A percentile compares a stretch with the other conserved stretches of the same genome.
Conservation (phyloP, 1,284 basidiomycete genomes). For the Grifola frondosa region DNA sequence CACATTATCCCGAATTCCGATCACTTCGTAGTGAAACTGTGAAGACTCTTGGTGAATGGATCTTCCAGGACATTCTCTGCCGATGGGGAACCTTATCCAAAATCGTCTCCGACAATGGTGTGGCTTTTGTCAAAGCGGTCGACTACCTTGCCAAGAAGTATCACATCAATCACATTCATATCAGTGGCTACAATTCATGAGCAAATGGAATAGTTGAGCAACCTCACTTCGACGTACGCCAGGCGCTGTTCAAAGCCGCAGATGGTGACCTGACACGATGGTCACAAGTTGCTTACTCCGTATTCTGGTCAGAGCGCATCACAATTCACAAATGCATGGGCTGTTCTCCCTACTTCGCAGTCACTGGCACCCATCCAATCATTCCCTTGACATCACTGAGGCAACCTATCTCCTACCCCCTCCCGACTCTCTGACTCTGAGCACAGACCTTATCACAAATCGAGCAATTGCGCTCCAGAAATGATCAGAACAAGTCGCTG, state of each 20-base stretch:
- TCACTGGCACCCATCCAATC: conserved; percentile 37
- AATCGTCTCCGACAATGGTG: conserved; percentile 29
- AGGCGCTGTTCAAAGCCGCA: conserved; percentile 38
- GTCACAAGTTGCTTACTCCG: conserved; percentile 24
- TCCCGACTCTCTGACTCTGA: conserved; percentile 21
- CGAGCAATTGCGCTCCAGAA: conserved; percentile 30
- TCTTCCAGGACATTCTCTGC: conserved; percentile 29
- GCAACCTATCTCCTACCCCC: conserved; percentile 36
- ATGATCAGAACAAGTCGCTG: conserved; percentile 8
- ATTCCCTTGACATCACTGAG: conserved; percentile 41
- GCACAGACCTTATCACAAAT: conserved; percentile 18
- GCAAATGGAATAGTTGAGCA: conserved; percentile 41
- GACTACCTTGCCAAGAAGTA: conserved; percentile 33
- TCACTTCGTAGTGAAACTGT: conserved; percentile 14
- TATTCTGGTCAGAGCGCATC: conserved; percentile 43
- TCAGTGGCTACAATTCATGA: conserved; percentile 45
- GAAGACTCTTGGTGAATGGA: conserved; percentile 18
- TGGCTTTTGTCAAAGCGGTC: conserved; percentile 32
- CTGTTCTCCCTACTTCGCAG: conserved; percentile 37
- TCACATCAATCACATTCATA: conserved; percentile 38
- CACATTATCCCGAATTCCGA: conserved; percentile 22
- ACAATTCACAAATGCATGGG: conserved; percentile 31
- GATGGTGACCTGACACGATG: conserved; percentile 34
- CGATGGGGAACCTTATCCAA: conserved; percentile 22
- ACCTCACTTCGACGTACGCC: conserved; percentile 34